Evolutionary conservation across 768 basidiomycete species (phyloP), one percentile per base, ranked within the genome.

Genomic region (Amanita molliuscula): DNA sequence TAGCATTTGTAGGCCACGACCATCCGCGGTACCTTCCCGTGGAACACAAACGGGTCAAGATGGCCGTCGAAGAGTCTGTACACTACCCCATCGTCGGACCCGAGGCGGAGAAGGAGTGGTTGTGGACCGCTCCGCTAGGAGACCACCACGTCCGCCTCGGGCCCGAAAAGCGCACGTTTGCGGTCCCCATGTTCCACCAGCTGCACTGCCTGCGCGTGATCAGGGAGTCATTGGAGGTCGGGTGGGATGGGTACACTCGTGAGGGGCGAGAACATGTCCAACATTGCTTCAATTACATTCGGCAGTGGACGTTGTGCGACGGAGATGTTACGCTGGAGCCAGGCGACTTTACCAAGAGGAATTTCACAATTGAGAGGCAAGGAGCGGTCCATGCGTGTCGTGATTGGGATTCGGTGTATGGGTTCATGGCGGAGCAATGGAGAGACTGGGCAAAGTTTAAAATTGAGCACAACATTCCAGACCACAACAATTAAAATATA

Each of bases 261-360:
- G 47, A 7, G 21, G 25, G 45, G 45, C 26, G 20, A 52, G 60
- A 51, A 0, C 68, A 71, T 50, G 58, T 67, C 6, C 55, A 65
- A 34, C 77, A 76, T 54, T 78, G 76, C 56, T 59, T 73, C 47
- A 74, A 74, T 45, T 77, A 76, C 56, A 58, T 79, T 42, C 63
- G 75, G 15, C 66, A 74, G 55, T 66, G 64, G 60, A 60, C 65
- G 0, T 62, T 78, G 21, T 79, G 77, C 54, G 58, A 62, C 6
- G 68, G 74, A 9, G 75, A 77, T 55, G 59, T 70, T 23, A 76
- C 75, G 1, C 61, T 79, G 29, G 76, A 78, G 43, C 67, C 67
- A 0, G 73, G 64, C 10, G 71, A 70, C 48, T 71, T 71, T 45
- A 59, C 55, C 20, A 55, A 54, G 34, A 55, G 66, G 9, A 63